Base-by-base conservation (phyloP, 768 basidiomycete genomes). In the Boletus coccyginus region DNA sequence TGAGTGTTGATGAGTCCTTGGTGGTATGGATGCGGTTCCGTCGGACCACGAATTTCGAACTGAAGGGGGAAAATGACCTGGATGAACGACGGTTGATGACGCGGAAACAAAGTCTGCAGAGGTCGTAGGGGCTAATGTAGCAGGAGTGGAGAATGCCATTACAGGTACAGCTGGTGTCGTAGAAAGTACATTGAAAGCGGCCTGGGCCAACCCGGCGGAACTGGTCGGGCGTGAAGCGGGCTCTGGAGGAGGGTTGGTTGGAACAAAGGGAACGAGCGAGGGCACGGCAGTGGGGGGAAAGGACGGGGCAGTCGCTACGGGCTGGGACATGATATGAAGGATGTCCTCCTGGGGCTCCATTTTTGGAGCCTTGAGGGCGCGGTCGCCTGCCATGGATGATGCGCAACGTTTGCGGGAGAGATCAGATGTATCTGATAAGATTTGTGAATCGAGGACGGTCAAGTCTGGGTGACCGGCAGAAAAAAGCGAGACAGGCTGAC, bases 391-490 rank as follows among this genome's bases (percentile, higher is more conserved):
- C 58, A 77, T 69, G 38, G 81, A 77, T 5, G 79, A 80, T 3
- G 74, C 81, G 46, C 80, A 82, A 19, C 80, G 80, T 58, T 81
- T 81, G 33, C 80, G 78, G 46, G 81, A 75, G 44, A 73, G 64
- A 61, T 81, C 81, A 45, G 71, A 69, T 24, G 62, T 51, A 60
- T 77, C 73, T 45, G 61, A 63, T 27, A 56, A 27, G 61, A 57
- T 55, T 56, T 66, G 63, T 29, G 61, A 21, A 53, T 75, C 71
- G 40, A 68, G 19, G 16, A 44, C 19, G 29, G 24, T 50, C 46
- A 58, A 9, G 40, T 71, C 71, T 24, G 50, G 9, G 47, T 36
- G 52, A 7, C 29, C 38, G 36, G 59, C 24, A 46, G 64, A 62
- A 47, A 63, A 66, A 39, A 63, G 60, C 44, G 66, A 17, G 59